Conservation (phyloP, 139 green algal species). For the Ulvella scutata region DNA sequence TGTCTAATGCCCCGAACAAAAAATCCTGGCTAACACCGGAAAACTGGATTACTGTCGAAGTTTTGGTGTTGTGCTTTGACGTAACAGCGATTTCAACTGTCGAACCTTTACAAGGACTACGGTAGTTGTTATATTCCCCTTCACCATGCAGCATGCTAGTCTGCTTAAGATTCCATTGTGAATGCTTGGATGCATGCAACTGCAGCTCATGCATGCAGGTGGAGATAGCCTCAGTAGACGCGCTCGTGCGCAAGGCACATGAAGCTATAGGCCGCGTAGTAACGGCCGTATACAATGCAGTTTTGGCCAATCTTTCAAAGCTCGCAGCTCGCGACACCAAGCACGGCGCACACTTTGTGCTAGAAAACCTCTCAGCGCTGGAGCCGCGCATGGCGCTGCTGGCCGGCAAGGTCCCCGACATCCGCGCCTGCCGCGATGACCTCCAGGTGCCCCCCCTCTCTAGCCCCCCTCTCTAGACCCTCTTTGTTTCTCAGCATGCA, state of each 20-base stretch:
- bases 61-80: too few species aligned
- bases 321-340: slow-evolving; percentile 23
- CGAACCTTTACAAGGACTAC: too few species aligned
- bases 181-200: background rate
- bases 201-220: background rate
- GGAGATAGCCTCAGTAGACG: background rate
- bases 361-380: slow-evolving; percentile 21
- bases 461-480: too few species aligned
- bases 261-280: background rate
- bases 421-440: background rate
- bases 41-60: too few species aligned
- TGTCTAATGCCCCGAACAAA: too few species aligned
- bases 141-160: too few species aligned
- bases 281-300: background rate
- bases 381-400: background rate
- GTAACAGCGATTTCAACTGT: too few species aligned
- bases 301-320: background rate
- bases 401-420: background rate
- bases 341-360: slow-evolving; percentile 20
- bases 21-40: too few species aligned
- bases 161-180: too few species aligned
- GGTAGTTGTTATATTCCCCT: too few species aligned
- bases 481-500: too few species aligned
- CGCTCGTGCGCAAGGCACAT: background rate
- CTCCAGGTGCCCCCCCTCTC: too few species aligned